Percentiles rank a stretch among this genome's conserved stretches.
phyloP scores from a whole-genome alignment of 2,329 filamentous ascomycete genomes.

The Fusarium globosum region DNA sequence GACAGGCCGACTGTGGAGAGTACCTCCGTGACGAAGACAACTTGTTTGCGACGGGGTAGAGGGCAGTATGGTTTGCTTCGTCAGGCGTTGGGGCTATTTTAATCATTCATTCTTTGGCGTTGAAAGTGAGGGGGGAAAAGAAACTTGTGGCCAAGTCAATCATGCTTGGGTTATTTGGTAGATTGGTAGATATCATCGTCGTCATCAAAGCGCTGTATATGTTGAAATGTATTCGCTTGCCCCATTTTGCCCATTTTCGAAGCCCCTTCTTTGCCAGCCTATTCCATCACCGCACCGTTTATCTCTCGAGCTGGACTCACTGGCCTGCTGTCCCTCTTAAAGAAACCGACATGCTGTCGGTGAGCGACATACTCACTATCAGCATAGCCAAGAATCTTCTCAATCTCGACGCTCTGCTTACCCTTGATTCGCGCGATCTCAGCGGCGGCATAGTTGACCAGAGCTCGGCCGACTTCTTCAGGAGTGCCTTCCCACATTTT shows the following conservation, averaged over 20 bases:
- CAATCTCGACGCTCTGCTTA: slow-evolving; percentile 83
- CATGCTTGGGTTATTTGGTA: slow-evolving; percentile 39
- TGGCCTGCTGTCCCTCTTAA: slow-evolving; percentile 65
- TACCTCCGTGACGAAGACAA: slow-evolving; percentile 87
- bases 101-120: slow-evolving; percentile 39
- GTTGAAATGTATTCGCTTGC: slow-evolving; percentile 38
- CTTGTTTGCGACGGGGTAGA: slow-evolving; percentile 66
- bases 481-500: slow-evolving; percentile 64
- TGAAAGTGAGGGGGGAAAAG: slow-evolving; percentile 31
- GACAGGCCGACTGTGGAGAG: slow-evolving; percentile 94
- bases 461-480: slow-evolving; percentile 83
- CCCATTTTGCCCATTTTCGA: slow-evolving; percentile 23
- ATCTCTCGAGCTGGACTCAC: slow-evolving; percentile 57
- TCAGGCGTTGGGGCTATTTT: slow-evolving; percentile 44
- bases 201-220: slow-evolving; percentile 36
- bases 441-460: slow-evolving; percentile 91
- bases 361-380: slow-evolving; percentile 95
- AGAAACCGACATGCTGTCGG: slow-evolving; percentile 87
- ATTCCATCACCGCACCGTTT: slow-evolving; percentile 37
- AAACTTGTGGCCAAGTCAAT: slow-evolving; percentile 28
- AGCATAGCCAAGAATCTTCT: slow-evolving; percentile 84
- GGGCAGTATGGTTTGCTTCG: slow-evolving; percentile 11
- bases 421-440: slow-evolving; percentile 90
- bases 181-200: slow-evolving; percentile 37
- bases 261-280: background rate